Conservation (phyloP, 1,139 yeast genomes). For the Pichia sp. region DNA sequence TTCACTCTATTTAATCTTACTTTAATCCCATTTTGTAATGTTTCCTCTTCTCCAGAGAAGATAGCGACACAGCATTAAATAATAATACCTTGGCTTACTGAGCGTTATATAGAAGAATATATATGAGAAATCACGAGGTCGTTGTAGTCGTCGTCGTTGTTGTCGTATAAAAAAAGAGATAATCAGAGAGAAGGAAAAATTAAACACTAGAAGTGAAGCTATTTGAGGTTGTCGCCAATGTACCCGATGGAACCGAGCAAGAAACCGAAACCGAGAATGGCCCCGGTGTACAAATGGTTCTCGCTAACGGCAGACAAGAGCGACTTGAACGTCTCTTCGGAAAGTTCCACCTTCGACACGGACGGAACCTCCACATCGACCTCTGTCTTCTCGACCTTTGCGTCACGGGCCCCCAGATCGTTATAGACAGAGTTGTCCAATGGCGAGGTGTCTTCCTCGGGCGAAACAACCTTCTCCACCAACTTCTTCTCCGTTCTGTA, state of each 20-base stretch:
- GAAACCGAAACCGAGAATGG: slow-evolving; percentile 43
- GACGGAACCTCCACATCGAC: slow-evolving; percentile 38
- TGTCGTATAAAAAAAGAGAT: neutral
- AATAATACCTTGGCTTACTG: no score
- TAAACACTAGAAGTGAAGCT: neutral
- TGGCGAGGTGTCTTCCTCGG: slow-evolving; percentile 36
- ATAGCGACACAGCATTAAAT: no score
- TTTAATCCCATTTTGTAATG: neutral
- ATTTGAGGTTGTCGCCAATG: slow-evolving; percentile 41
- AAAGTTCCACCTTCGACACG: slow-evolving; percentile 21
- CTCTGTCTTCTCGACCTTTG: slow-evolving; percentile 25
- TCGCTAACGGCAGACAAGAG: slow-evolving; percentile 35
- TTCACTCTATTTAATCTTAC: neutral
- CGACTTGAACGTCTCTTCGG: slow-evolving; percentile 29
- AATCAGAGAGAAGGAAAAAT: neutral
- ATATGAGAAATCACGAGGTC: neutral
- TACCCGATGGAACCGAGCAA: slow-evolving; percentile 45
- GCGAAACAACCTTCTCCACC: slow-evolving; percentile 19
- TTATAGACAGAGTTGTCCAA: slow-evolving; percentile 53
- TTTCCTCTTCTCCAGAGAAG: no score
- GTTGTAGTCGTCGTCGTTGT: no score
- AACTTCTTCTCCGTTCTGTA: slow-evolving; percentile 25
- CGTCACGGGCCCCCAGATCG: slow-evolving; percentile 36
- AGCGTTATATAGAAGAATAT: neutral
- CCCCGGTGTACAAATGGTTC: slow-evolving; percentile 38